These are phyloP conservation scores for Spiraea crenata DNA, from an alignment of 331 rosid species.

Conservation along the genomic window DNA sequence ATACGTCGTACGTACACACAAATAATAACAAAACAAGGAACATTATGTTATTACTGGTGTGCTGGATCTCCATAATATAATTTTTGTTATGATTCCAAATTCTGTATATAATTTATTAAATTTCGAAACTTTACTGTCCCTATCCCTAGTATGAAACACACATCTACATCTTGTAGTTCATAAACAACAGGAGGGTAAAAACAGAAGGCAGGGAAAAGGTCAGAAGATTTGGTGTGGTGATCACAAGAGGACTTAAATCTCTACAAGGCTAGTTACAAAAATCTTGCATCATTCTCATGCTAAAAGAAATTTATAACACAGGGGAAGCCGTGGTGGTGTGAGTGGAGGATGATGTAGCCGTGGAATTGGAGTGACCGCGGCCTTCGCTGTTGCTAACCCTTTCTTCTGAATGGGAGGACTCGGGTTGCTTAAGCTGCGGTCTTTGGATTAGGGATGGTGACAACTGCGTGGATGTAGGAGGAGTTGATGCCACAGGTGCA, in stretches of 20 bases:
- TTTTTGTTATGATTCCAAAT: background rate
- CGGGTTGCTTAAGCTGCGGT: slow-evolving; percentile 29
- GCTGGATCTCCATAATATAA: background rate
- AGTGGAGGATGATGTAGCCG: slow-evolving; percentile 71
- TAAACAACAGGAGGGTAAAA: slow-evolving; percentile 17
- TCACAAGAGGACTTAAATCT: slow-evolving; percentile 5
- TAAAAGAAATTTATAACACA: slow-evolving; percentile 24
- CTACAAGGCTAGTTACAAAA: slow-evolving; percentile 49
- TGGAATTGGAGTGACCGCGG: slow-evolving; percentile 64
- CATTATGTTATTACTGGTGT: background rate
- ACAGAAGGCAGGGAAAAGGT: background rate
- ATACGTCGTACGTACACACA: background rate
- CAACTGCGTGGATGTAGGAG: slow-evolving; percentile 27
- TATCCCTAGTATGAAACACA: slow-evolving; percentile 23
- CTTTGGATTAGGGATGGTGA: slow-evolving; percentile 26
- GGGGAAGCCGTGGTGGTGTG: slow-evolving; percentile 51
- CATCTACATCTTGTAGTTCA: slow-evolving; percentile 24
- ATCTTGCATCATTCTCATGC: slow-evolving; percentile 26
- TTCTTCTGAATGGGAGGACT: slow-evolving; percentile 45
- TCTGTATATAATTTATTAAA: slow-evolving; percentile 32
- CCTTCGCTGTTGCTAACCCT: slow-evolving; percentile 53
- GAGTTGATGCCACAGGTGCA: slow-evolving; percentile 61
- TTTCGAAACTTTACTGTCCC: slow-evolving; percentile 34
- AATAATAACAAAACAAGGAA: slow-evolving; percentile 2
- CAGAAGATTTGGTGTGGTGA: slow-evolving; percentile 21